These are phyloP conservation scores for Alternaria metachromatica DNA, from an alignment of 2,329 filamentous ascomycete genomes.

Conservation along the genomic window DNA sequence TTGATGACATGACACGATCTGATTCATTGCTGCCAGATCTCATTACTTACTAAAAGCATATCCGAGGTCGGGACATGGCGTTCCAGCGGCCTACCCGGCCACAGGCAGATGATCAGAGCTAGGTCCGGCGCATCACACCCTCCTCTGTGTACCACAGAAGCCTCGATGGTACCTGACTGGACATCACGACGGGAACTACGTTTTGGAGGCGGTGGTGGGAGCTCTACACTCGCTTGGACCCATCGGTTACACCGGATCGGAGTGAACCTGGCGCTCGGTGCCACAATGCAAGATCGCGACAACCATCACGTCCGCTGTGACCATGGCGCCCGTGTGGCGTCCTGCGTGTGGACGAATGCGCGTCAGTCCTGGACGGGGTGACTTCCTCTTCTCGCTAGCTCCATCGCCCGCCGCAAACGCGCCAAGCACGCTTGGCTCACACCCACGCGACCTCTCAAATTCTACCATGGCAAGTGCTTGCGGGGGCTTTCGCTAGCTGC, in stretches of 20 bases:
- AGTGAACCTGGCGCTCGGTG: conserved; percentile 45
- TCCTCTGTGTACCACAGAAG: background rate
- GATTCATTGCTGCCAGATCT: background rate
- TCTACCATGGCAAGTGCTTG: conserved; percentile 12
- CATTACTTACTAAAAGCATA: background rate
- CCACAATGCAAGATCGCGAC: conserved; percentile 49
- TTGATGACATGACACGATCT: background rate
- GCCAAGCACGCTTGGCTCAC: conserved; percentile 37
- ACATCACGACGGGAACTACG: conserved; percentile 3
- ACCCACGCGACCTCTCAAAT: conserved; percentile 36
- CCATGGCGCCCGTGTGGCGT: conserved; percentile 44
- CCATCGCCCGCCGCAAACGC: conserved; percentile 17
- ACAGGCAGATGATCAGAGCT: background rate
- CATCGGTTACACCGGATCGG: conserved; percentile 43
- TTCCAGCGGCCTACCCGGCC: background rate
- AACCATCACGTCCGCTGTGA: conserved; percentile 37
- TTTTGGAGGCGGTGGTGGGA: conserved; percentile 17
- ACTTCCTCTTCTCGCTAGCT: conserved; percentile 27
- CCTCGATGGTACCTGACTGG: background rate
- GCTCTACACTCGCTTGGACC: conserved; percentile 23
- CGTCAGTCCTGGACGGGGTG: conserved; percentile 36
- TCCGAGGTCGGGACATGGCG: background rate
- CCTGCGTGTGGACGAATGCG: conserved; percentile 37
- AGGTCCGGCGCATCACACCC: background rate
- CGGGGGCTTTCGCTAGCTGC: conserved; percentile 23